Base-by-base conservation (phyloP, 768 basidiomycete species). In the Amanita molliuscula region DNA sequence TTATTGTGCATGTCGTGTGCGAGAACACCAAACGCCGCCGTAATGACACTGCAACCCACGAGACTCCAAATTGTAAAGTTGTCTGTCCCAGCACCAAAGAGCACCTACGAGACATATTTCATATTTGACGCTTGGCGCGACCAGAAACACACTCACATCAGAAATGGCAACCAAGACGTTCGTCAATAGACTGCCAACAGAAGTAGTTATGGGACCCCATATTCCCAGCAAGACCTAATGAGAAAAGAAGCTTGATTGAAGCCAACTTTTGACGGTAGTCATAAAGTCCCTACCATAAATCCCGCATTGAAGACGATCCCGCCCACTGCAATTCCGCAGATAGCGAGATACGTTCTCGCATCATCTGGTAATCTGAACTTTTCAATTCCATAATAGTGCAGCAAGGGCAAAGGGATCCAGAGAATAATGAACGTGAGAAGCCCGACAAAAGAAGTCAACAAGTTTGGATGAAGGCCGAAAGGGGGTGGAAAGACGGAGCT, bases 131-230 rank as follows among this genome's bases (percentile, higher is more conserved):
- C 38, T 33, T 48, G 31, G 34, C 31, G 40, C 38, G 44, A 46
- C 49, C 20, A 36, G 38, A 20, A 43, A 9, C 16, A 33, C 25
- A 62, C 69, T 59, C 41, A 84, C 72, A 65, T 97, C 93, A 36
- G 85, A 79, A 13, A 89, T 58, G 42, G 92, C 78, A 11, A 92
- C 88, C 44, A 96, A 74, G 33, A 95, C 88, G 56, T 95, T 94
- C 4, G 93, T 93, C n/a, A 95, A 74, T n/a, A 98, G 75, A 64
- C 79, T 91, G 40, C 91, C 92, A 28, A 96, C 92, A 2, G 88
- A 90, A 7, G 82, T 81, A 37, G 91, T 77, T 36, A 93, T 80
- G 5, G 91, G 91, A 3, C 91, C 91, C 88, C 88, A 93, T 23
- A 88, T 65, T 23, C 86, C 87, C 43, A 95, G 69, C 3, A 95